Conservation (phyloP, 257 asterid species). For the Henckelia pumila region DNA sequence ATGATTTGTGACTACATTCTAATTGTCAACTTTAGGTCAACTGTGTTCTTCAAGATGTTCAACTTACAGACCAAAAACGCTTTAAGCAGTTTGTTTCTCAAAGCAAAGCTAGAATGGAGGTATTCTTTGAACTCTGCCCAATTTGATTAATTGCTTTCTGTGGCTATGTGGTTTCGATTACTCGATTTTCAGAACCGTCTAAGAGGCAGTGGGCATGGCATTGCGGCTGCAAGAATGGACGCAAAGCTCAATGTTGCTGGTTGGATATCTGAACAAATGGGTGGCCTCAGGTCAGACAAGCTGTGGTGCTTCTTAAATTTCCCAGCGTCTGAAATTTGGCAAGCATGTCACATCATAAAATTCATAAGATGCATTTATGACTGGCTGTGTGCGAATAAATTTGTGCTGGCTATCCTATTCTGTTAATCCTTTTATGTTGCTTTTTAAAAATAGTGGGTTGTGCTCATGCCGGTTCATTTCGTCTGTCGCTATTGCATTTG, state of each 20-base stretch:
- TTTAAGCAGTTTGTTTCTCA: slow-evolving; percentile 97
- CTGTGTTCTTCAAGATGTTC: slow-evolving; percentile 87
- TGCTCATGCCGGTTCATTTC: slow-evolving; percentile 10
- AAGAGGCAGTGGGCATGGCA: slow-evolving; percentile 97
- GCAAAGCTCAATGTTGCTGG: slow-evolving; percentile 97
- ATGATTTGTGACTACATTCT: slow-evolving; percentile 20
- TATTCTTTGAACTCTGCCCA: slow-evolving; percentile 28
- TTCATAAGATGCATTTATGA: neutral
- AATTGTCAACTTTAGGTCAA: slow-evolving; percentile 56
- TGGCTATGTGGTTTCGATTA: slow-evolving; percentile 26
- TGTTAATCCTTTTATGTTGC: neutral
- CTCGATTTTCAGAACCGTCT: slow-evolving; percentile 68
- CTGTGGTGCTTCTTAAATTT: slow-evolving; percentile 15
- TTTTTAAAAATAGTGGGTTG: slow-evolving; percentile 2
- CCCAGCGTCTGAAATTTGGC: slow-evolving; percentile 18
- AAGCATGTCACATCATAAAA: slow-evolving; percentile 14
- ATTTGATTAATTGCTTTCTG: slow-evolving; percentile 2
- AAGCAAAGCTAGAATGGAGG: slow-evolving; percentile 99
- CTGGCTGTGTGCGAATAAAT: slow-evolving; percentile 1
- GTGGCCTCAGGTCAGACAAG: slow-evolving; percentile 77
- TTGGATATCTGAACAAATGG: slow-evolving; percentile 97
- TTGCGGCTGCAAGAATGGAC: slow-evolving; percentile 97
- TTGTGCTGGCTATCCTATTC: slow-evolving; percentile 17
- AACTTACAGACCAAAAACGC: slow-evolving; percentile 88
- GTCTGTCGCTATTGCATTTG: slow-evolving; percentile 2